Conservation (phyloP, 805 yeast genomes). For the Candida suzukii region DNA sequence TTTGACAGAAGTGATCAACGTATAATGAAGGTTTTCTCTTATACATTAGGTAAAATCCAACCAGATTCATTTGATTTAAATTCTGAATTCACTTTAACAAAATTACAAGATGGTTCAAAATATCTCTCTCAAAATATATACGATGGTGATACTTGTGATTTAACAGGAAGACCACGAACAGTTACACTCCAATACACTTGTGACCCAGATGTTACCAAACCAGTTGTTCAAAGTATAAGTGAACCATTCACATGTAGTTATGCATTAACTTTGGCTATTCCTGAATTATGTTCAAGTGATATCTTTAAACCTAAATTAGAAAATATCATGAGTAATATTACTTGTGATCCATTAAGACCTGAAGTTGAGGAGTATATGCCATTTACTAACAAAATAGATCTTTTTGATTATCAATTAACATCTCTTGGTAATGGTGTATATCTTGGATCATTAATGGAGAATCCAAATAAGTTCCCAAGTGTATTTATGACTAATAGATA, state of each 20-base stretch:
- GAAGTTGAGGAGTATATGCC: neutral
- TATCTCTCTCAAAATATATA: conserved; percentile 20
- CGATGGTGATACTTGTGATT: conserved; percentile 26
- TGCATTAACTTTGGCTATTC: conserved; percentile 13
- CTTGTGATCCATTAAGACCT: conserved; percentile 6
- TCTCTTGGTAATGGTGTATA: conserved; percentile 12
- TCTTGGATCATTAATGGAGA: conserved; percentile 5
- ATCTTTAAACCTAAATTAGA: conserved; percentile 10
- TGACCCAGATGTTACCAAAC: conserved; percentile 7
- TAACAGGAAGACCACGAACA: conserved; percentile 22
- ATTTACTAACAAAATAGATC: neutral
- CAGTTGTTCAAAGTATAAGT: conserved; percentile 14
- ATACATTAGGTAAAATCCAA: conserved; percentile 11
- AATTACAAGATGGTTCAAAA: conserved; percentile 16
- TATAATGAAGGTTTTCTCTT: conserved; percentile 5
- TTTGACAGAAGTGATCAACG: neutral
- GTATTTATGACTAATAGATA: neutral
- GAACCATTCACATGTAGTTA: conserved; percentile 28
- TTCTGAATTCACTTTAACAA: conserved; percentile 19
- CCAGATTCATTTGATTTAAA: conserved; percentile 7
- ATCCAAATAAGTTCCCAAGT: neutral
- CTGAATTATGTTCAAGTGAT: conserved; percentile 17
- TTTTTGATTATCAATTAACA: neutral
- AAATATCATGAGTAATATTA: conserved; percentile 8
- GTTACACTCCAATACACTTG: conserved; percentile 22